phyloP scores from a whole-genome alignment of 768 basidiomycete genomes.

The Lactarius vividus region DNA sequence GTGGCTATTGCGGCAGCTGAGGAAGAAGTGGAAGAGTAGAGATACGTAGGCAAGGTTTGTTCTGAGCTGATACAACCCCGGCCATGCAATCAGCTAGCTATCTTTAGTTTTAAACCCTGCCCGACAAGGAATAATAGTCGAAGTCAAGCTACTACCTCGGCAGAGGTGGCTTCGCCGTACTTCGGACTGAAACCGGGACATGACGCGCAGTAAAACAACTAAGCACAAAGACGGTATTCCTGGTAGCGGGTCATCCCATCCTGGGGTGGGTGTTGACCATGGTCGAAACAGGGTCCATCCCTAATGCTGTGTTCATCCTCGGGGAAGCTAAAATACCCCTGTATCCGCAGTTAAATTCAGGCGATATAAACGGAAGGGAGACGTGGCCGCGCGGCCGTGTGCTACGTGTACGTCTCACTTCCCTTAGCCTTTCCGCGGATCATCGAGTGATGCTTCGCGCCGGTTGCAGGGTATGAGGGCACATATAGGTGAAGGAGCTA shows the following conservation, averaged over 20 bases:
- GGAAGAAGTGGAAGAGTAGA: slow-evolving; percentile 16
- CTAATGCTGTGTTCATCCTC: no score
- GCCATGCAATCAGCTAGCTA: not conserved
- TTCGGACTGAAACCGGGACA: not conserved
- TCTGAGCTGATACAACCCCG: not conserved
- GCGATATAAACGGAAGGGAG: not conserved
- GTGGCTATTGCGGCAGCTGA: slow-evolving; percentile 5
- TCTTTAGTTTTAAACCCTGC: not conserved
- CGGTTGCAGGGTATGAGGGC: not conserved
- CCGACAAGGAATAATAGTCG: not conserved
- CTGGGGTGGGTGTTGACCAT: not conserved
- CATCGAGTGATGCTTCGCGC: not conserved
- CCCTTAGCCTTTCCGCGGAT: not conserved
- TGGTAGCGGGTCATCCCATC: not conserved
- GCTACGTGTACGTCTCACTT: not conserved
- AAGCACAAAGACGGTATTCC: not conserved
- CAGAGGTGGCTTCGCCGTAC: not conserved
- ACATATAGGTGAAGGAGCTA: not conserved
- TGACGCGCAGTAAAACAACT: not conserved
- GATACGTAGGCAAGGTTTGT: not conserved
- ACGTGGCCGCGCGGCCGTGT: not conserved
- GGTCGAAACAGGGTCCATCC: no score
- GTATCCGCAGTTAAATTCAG: not conserved
- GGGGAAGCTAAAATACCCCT: not conserved
- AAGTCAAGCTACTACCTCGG: not conserved